Evolutionary conservation across 768 basidiomycete genomes (phyloP), one percentile per base, ranked within the genome.

Genomic region (Serendipita sp.): DNA sequence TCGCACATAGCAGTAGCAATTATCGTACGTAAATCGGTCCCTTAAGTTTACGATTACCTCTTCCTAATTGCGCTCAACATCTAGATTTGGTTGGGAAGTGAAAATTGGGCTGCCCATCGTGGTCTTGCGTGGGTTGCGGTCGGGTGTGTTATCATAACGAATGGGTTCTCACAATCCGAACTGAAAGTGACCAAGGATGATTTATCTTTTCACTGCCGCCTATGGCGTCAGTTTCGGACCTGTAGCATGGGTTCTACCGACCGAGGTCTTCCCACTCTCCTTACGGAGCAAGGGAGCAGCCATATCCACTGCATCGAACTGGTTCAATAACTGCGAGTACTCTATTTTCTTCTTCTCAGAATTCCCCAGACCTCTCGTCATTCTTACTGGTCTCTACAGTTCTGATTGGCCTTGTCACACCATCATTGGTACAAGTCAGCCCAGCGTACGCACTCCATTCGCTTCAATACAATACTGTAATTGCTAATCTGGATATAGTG

Each of bases 231-330:
- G 84, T 33, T 82, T 86, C 65, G 89, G 89, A 0, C 88, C 90
- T 0, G 79, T 91, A 64, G 84, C 83, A 2, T 92, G 90, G 90
- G 82, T 90, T 1, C 79, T 92, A 5, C 86, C 90, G 0, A 83
- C 81, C 65, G 90, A 93, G 72, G 82, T 93, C 1, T 90, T 91
- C 68, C 82, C 90, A 1, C 74, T 88, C 0, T 85, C 86, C 2
- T 78, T 88, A 73, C 77, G 90, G 65, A 85, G 86, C 66, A 84
- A 84, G 69, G 91, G 91, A 53, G 90, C 92, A 3, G 82, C 89
- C 24, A 68, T 94, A 22, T 83, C 88, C 20, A 91, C 90, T 1
- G 85, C 88, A 2, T 87, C 85, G n/a, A 88, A 88, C 66, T 91
- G 89, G 89, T 67, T 81, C 26, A 90, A 90, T 68, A 91, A 91